phyloP scores from a whole-genome alignment of 1,284 basidiomycete genomes.

The Ganoderma meredithae region DNA sequence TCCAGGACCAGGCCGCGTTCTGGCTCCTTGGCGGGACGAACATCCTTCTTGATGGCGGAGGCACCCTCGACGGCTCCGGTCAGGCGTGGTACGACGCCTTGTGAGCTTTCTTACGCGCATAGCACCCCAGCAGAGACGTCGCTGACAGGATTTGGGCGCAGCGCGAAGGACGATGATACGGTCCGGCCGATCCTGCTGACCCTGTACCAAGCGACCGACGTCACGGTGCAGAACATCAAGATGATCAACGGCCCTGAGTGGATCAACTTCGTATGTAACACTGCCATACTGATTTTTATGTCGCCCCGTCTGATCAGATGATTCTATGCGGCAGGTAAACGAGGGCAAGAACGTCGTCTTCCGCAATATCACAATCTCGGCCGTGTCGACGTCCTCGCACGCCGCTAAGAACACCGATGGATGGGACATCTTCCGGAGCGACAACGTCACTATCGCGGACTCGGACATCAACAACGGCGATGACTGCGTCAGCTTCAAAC shows the following conservation, averaged over 20 bases:
- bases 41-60: slow-evolving; percentile 63
- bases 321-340: slow-evolving; percentile 35
- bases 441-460: slow-evolving; percentile 42
- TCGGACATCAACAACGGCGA: slow-evolving; percentile 44
- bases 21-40: slow-evolving; percentile 70
- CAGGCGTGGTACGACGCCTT: slow-evolving; percentile 68
- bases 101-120: slow-evolving; percentile 41
- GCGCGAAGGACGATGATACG: slow-evolving; percentile 48
- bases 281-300: no score
- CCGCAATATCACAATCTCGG: slow-evolving; percentile 45
- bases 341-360: slow-evolving; percentile 50
- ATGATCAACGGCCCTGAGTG: slow-evolving; percentile 55
- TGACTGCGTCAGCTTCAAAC: slow-evolving; percentile 55
- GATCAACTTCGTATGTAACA: slow-evolving; percentile 56
- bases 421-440: slow-evolving; percentile 66
- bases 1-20: slow-evolving; percentile 66
- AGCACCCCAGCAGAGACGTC: background rate
- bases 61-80: slow-evolving; percentile 66
- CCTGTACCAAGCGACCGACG: slow-evolving; percentile 61
- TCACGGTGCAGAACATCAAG: slow-evolving; percentile 58
- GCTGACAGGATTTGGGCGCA: slow-evolving; percentile 12
- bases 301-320: background rate
- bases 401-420: slow-evolving; percentile 64
- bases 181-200: slow-evolving; percentile 70
- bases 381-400: slow-evolving; percentile 53